Percentiles rank a stretch among this genome's conserved stretches.
Evolutionary conservation across 345 rosid species (phyloP).

Genomic region (Adansonia digitata): DNA sequence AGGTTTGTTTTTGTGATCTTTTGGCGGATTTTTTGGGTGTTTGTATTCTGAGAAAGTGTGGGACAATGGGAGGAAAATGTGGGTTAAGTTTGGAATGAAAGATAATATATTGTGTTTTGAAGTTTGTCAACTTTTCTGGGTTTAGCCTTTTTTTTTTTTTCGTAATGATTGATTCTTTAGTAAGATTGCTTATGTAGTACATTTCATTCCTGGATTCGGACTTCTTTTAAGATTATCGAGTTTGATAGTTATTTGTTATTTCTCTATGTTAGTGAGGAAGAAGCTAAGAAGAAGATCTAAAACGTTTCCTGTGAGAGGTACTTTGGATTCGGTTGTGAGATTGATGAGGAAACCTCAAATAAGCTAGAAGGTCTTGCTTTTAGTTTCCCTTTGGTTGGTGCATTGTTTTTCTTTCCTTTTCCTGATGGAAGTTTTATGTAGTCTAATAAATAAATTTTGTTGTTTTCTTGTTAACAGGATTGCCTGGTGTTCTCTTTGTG

Average conservation of each 20-base stretch:
- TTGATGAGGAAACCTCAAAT: slow-evolving; percentile 92
- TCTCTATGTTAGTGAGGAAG: slow-evolving; percentile 61
- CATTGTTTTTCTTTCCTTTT: background rate
- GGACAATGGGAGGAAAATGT: background rate
- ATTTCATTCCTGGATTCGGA: background rate
- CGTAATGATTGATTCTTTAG: background rate
- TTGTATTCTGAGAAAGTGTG: background rate
- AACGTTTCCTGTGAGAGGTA: slow-evolving; percentile 97
- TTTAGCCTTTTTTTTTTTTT: background rate
- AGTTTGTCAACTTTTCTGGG: background rate
- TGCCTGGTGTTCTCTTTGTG: slow-evolving; percentile 87
- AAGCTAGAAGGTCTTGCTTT: slow-evolving; percentile 71
- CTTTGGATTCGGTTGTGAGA: slow-evolving; percentile 89
- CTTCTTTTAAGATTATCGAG: background rate
- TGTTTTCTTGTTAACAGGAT: slow-evolving; percentile 33
- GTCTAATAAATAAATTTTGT: background rate
- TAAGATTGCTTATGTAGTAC: background rate
- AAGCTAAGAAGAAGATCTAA: slow-evolving; percentile 84
- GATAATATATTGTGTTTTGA: background rate
- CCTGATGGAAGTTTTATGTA: background rate
- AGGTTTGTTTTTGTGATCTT: background rate
- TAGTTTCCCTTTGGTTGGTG: background rate
- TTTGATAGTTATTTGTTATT: background rate
- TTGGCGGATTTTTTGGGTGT: background rate
- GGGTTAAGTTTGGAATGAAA: background rate